phyloP scores from a whole-genome alignment of 768 basidiomycete species.

The Phanerodontia chrysosporium region DNA sequence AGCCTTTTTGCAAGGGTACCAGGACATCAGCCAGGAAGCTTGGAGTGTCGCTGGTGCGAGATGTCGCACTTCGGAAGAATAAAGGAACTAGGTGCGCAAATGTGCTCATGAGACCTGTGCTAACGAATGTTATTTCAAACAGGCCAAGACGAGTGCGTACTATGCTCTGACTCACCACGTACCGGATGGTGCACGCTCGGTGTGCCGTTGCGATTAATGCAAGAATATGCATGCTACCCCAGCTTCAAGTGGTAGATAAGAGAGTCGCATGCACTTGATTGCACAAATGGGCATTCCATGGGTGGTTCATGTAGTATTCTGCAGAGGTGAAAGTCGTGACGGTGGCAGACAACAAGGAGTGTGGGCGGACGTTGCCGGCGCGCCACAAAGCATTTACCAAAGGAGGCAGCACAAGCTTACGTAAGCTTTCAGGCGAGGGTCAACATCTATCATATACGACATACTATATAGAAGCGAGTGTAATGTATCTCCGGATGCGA shows the following conservation, averaged over 20 bases:
- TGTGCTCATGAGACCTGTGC: background rate
- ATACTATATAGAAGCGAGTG: slow-evolving; percentile 5
- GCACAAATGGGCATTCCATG: too few species aligned
- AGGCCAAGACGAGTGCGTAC: background rate
- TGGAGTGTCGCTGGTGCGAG: too few species aligned
- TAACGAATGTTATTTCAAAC: background rate
- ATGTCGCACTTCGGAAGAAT: background rate
- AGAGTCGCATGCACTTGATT: too few species aligned
- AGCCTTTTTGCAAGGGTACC: too few species aligned
- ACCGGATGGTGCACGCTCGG: too few species aligned
- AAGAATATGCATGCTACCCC: too few species aligned
- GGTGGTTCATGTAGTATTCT: too few species aligned
- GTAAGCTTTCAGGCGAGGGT: background rate
- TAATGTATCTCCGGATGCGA: slow-evolving; percentile 1
- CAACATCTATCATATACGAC: slow-evolving; percentile 3
- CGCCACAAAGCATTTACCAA: background rate
- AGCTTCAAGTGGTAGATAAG: too few species aligned
- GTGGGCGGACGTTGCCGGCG: background rate
- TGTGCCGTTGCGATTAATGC: too few species aligned
- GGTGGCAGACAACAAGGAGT: background rate
- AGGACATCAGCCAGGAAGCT: too few species aligned
- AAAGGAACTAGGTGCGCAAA: background rate
- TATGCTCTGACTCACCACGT: background rate
- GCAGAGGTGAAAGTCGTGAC: background rate
- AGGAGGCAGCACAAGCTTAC: background rate